Conservation (phyloP, 805 yeast genomes). For the Candida arabinofermentans region DNA sequence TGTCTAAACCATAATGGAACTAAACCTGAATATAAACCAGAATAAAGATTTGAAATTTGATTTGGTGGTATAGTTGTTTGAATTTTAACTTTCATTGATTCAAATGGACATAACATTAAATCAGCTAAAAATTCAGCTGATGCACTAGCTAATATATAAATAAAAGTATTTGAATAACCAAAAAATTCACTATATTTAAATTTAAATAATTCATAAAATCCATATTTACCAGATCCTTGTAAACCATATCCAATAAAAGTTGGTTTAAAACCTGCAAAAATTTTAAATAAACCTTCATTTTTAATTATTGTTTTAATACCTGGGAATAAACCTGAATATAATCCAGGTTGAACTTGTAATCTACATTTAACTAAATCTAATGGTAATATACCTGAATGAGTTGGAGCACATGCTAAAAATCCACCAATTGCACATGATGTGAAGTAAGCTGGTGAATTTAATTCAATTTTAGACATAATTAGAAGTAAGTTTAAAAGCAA, state of each 20-base stretch:
- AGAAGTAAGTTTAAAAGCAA: not conserved
- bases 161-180: constrained; percentile 68
- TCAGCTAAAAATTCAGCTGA: constrained; percentile 94
- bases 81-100: constrained; percentile 89
- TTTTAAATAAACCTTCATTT: constrained; percentile 68
- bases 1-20: constrained; percentile 95
- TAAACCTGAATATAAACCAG: constrained; percentile 76
- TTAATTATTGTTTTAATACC: constrained; percentile 78
- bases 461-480: constrained; percentile 34
- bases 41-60: constrained; percentile 59
- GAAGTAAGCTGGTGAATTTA: constrained; percentile 61
- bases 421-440: constrained; percentile 77
- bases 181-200: constrained; percentile 64
- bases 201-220: constrained; percentile 90
- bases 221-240: constrained; percentile 98
- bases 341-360: constrained; percentile 72
- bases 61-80: constrained; percentile 90
- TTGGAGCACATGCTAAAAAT: constrained; percentile 90
- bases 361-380: constrained; percentile 92
- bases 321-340: constrained; percentile 72
- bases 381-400: constrained; percentile 91
- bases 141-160: constrained; percentile 83
- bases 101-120: constrained; percentile 85
- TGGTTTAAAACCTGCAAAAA: constrained; percentile 89
- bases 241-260: constrained; percentile 89